Base-by-base conservation (phyloP, 2,329 filamentous ascomycete species). In the Colletotrichum lentis region DNA sequence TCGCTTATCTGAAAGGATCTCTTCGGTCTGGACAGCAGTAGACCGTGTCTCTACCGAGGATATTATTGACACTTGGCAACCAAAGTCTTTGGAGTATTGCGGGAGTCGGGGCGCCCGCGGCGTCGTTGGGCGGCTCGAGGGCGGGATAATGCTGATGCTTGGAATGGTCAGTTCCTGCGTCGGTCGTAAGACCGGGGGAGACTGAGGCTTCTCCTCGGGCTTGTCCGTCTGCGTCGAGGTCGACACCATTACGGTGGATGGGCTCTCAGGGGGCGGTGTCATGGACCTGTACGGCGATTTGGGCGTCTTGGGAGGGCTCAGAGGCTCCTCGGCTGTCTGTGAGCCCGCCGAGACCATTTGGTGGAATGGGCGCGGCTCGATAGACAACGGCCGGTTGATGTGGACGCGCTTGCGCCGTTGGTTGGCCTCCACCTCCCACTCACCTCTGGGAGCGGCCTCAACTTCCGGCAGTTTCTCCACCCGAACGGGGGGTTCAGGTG, bases 141-240 rank as follows among this genome's bases (percentile, higher is more conserved):
- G 95, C 39, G 96, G 96, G 73, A 97, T 92, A 59, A 99, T 93
- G 64, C 93, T 91, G 75, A 99, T 99, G 73, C 90, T 92, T 0
- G 95, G 95, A 69, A 97, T 91, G 5, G 84, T 75, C 67, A 88
- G 79, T 71, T 82, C 80, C 27, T 71, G 74, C 10, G 57, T 37
- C 3, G 63, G 64, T 41, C 27, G 56, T 41, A 43, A 5, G 6
- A 46, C n/a, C 3, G 73, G 76, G 12, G 50, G 54, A 24, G 49
- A 44, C 22, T 60, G 47, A 37, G 71, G 64, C 64, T 73, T 69
- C 56, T 72, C 62, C n/a, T 77, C 67, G 7, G 62, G 62, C 65
- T 67, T 60, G 57, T 85, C 84, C 0, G 90, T 92, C 76, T 92
- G 90, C 0, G 89, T 92, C 1, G 84, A 86, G 11, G 81, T 80